Conservation (phyloP, 2,329 filamentous ascomycete species). For the Myotisia sp. region DNA sequence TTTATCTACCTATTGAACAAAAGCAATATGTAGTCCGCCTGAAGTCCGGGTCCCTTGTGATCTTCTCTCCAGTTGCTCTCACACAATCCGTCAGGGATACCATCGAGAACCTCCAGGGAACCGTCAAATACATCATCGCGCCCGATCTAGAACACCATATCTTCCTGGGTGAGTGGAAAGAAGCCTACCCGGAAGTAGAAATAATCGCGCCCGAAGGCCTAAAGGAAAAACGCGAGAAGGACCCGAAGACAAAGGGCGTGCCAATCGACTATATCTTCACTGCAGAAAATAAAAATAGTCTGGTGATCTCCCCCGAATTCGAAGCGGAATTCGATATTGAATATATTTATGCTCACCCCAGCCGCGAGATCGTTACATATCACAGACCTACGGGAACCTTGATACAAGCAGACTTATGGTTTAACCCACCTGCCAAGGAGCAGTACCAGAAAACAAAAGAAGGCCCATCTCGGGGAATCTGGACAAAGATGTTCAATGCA, state of each 20-base stretch:
- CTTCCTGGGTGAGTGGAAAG: constrained; percentile 72
- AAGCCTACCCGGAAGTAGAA: constrained; percentile 61
- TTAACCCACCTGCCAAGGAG: constrained; percentile 78
- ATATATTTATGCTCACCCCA: constrained; percentile 64
- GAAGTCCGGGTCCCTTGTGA: constrained; percentile 59
- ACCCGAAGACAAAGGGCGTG: constrained; percentile 41
- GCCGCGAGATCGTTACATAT: constrained; percentile 77
- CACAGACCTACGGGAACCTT: constrained; percentile 66
- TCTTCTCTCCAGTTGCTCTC: constrained; percentile 83
- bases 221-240: constrained; percentile 60
- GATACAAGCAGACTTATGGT: constrained; percentile 80
- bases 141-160: constrained; percentile 91
- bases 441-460: constrained; percentile 56
- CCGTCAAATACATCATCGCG: constrained; percentile 72
- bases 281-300: constrained; percentile 35
- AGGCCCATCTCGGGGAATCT: constrained; percentile 41
- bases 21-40: constrained; percentile 49
- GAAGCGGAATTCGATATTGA: constrained; percentile 76
- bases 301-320: constrained; percentile 59
- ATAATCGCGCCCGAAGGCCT: constrained; percentile 74
- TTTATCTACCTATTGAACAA: constrained; percentile 10
- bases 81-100: constrained; percentile 57
- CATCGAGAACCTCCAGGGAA: constrained; percentile 48
- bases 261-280: constrained; percentile 57
- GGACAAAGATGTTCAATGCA: constrained; percentile 42